Percentiles rank a stretch among this genome's conserved stretches.
phyloP scores from a whole-genome alignment of 116 monocot genomes.

The Thalassia testudinum region DNA sequence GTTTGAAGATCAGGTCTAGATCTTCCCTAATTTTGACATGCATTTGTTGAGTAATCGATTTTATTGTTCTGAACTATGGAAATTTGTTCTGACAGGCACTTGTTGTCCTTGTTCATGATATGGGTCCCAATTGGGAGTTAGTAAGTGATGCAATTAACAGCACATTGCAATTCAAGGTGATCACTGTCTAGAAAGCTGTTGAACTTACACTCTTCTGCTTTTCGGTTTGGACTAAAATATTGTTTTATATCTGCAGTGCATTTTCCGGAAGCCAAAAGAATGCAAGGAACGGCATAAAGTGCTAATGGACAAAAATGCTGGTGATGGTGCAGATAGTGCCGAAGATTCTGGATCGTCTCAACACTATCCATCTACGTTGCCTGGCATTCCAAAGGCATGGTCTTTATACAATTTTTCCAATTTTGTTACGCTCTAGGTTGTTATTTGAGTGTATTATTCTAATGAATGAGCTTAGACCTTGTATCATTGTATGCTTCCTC shows the following conservation, averaged over 20 bases:
- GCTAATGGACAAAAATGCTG: conserved; percentile 71
- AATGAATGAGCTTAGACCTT: no score
- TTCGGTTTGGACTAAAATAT: no score
- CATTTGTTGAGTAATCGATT: background rate
- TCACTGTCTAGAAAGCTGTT: background rate
- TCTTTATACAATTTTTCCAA: background rate
- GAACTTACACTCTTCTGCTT: background rate
- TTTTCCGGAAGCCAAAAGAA: conserved; percentile 73
- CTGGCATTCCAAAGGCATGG: conserved; percentile 94
- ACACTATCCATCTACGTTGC: conserved; percentile 77
- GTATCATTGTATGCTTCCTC: no score
- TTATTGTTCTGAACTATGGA: background rate
- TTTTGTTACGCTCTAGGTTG: background rate
- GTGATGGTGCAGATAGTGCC: conserved; percentile 98
- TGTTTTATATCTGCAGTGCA: conserved; percentile 28
- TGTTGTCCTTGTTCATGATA: conserved; percentile 99
- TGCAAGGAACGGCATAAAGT: conserved; percentile 90
- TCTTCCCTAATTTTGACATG: background rate
- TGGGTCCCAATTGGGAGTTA: conserved; percentile 99
- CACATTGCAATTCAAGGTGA: conserved; percentile 84
- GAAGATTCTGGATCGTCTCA: conserved; percentile 99
- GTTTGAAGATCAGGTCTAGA: conserved; percentile 89
- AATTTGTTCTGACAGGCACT: conserved; percentile 67
- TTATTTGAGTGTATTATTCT: no score
- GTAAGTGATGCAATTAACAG: conserved; percentile 95